Base-by-base conservation (phyloP, 192 early-diverging fungal species). In the Linnemannia exigua region DNA sequence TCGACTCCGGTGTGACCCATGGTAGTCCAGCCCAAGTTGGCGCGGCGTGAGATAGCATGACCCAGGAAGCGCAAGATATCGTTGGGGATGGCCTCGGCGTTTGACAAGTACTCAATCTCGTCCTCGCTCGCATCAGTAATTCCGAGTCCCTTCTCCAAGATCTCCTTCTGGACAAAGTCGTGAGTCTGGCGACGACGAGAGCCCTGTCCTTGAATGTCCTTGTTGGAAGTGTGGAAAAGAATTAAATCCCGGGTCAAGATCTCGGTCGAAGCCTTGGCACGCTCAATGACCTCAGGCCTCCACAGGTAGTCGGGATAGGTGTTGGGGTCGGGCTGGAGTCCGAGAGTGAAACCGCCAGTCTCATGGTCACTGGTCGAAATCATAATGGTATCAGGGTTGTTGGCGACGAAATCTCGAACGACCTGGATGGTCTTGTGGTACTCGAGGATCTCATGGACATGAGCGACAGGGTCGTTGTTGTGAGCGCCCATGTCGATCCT, bases 401-500 rank as follows among this genome's bases (percentile, higher is more conserved):
- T 75, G 51, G 95, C 91, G 33, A 99, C 94, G 87, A 90, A 99
- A n/a, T 92, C 80, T 71, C 92, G 95, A 47, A 96, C 95, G 33
- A 91, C 87, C 2, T 81, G 74, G 22, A 99, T 82, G 0, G 95
- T 92, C 16, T 95, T 88, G 87, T 99, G 94, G 89, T 98, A 99
- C 4, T 93, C 96, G 15, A 97, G 83, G 70, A 99, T 98, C 33
- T 99, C 98, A 80, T 95, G 95, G 17, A 96, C 90, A 81, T 99
- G 98, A 1, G 96, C 89, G 11, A 96, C 96, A 15, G 98, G 94
- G 85, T 99, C 98, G 87, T 99, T 99, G 76, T 92, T 96, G 82
- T 99, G 98, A 8, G 95, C 98, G 1, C 96, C 98, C 97, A 99
- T 98, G 84, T 99, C 92, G 77, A 99, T 99, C 61, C 97, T 89